Conservation (phyloP, 2,329 filamentous ascomycete species). For the Cladosporium sp. region DNA sequence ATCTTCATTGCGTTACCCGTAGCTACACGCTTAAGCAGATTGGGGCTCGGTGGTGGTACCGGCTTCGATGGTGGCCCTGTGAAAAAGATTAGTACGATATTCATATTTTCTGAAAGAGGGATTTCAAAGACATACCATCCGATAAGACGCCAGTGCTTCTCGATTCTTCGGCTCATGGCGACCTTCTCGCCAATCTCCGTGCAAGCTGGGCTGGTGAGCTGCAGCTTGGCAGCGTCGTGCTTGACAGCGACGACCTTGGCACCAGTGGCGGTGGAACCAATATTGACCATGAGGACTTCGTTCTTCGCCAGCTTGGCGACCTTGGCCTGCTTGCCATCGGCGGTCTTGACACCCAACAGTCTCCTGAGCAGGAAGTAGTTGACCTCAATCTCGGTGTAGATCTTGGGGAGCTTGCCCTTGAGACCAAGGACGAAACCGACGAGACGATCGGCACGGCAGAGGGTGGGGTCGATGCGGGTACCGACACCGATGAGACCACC, state of each 20-base stretch:
- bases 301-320: constrained; percentile 97
- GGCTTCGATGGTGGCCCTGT: constrained; percentile 28
- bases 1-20: constrained; percentile 9
- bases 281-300: constrained; percentile 99
- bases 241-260: constrained; percentile 97
- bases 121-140: constrained; percentile 55
- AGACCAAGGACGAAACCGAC: constrained; percentile 97
- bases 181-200: constrained; percentile 98
- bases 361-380: constrained; percentile 98
- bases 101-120: background rate
- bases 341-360: constrained; percentile 92
- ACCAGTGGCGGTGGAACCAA: constrained; percentile 93
- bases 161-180: constrained; percentile 89
- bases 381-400: constrained; percentile 97
- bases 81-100: background rate
- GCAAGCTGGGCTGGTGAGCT: constrained; percentile 78
- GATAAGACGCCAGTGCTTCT: constrained; percentile 98
- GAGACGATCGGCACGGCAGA: constrained; percentile 97
- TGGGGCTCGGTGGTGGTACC: constrained; percentile 29
- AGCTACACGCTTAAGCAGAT: constrained; percentile 11
- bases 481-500: constrained; percentile 98
- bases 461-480: constrained; percentile 92
- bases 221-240: constrained; percentile 93
- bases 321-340: constrained; percentile 98
- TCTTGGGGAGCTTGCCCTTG: constrained; percentile 87